phyloP scores from a whole-genome alignment of 495 filamentous ascomycete genomes.

The Talaromyces wortmannii region DNA sequence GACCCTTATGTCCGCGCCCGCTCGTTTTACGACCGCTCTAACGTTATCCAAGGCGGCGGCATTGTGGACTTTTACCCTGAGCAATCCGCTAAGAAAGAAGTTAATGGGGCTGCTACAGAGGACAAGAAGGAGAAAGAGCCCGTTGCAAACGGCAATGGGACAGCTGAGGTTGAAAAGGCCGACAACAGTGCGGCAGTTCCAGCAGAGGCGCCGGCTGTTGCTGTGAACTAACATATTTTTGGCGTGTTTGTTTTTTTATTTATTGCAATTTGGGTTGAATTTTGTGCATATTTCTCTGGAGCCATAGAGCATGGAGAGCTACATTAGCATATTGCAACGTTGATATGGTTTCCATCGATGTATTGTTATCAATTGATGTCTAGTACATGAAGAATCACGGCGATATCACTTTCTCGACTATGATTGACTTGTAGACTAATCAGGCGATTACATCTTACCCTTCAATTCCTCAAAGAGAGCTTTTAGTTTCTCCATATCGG shows the following conservation, averaged over 20 bases:
- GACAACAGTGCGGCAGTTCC: background rate
- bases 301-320: too few species aligned
- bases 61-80: constrained; percentile 61
- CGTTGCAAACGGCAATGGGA: background rate
- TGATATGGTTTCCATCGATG: too few species aligned
- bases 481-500: constrained; percentile 81
- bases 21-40: constrained; percentile 67
- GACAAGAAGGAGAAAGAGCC: background rate
- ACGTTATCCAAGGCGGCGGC: constrained; percentile 60
- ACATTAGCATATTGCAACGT: too few species aligned
- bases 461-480: constrained; percentile 75
- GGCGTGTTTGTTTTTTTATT: background rate
- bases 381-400: background rate
- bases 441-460: constrained; percentile 65
- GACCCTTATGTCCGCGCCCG: constrained; percentile 71
- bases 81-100: constrained; percentile 15
- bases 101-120: background rate
- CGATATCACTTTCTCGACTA: background rate
- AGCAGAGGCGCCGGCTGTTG: background rate
- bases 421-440: background rate
- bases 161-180: background rate
- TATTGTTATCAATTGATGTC: too few species aligned
- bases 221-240: background rate
- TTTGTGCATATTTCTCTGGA: too few species aligned
- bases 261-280: too few species aligned